Percentiles rank a stretch among this genome's conserved stretches.
These are phyloP conservation scores for Globisporangium apiculatum DNA, from an alignment of 352 stramenopile species.

Conservation along the genomic window DNA sequence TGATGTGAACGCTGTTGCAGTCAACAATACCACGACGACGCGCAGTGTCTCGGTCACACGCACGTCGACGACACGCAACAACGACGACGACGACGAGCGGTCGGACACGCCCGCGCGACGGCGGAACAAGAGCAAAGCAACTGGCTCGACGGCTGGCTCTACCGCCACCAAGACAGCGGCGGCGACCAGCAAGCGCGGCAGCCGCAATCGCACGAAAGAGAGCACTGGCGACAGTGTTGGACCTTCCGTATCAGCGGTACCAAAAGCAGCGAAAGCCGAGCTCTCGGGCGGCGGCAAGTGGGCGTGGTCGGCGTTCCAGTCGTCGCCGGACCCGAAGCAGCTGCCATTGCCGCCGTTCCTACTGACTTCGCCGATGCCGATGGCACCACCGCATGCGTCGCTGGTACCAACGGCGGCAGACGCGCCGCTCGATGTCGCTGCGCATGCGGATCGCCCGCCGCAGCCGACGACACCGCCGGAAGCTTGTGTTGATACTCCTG, in stretches of 20 bases:
- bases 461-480: constrained; percentile 30
- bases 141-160: background rate
- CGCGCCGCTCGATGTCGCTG: constrained; percentile 1
- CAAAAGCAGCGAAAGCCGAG: constrained; percentile 28
- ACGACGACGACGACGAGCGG: constrained; percentile 22
- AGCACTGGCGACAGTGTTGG: constrained; percentile 20
- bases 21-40: background rate
- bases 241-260: background rate
- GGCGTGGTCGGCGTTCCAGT: constrained; percentile 82
- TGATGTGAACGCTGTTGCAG: no score
- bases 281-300: constrained; percentile 58
- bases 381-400: background rate
- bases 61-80: constrained; percentile 19
- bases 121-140: constrained; percentile 18
- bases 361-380: constrained; percentile 14
- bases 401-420: constrained; percentile 11
- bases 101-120: constrained; percentile 31
- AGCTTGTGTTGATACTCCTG: background rate
- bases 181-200: constrained; percentile 21
- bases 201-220: constrained; percentile 29
- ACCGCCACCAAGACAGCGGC: background rate
- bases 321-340: constrained; percentile 62
- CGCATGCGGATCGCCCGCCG: constrained; percentile 13
- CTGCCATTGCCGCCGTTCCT: constrained; percentile 74
- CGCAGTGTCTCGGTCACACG: constrained; percentile 49